Conservation (phyloP, 1,284 basidiomycete species). For the Cutaneotrichosporon dermatis region DNA sequence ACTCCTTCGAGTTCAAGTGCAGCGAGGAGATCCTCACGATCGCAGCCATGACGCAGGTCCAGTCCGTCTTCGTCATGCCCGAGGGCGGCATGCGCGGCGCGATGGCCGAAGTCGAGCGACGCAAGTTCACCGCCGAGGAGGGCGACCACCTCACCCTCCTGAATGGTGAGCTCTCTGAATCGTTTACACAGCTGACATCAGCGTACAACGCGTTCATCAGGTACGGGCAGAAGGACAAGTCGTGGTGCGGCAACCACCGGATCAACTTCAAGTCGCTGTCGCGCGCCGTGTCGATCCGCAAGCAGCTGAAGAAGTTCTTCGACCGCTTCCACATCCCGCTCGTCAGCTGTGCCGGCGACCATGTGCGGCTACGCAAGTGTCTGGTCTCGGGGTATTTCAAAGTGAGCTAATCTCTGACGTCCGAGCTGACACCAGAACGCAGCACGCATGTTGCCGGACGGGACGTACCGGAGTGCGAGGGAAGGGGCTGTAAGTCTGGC, state of each 20-base stretch:
- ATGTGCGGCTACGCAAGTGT: constrained; percentile 70
- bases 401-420: too few relatives aligned
- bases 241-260: constrained; percentile 89
- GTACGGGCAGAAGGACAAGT: constrained; percentile 70
- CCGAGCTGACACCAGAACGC: constrained; percentile 56
- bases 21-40: constrained; percentile 92
- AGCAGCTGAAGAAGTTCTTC: constrained; percentile 89
- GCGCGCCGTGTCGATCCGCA: constrained; percentile 82
- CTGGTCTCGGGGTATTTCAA: constrained; percentile 90
- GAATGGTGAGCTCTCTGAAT: constrained; percentile 59
- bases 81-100: constrained; percentile 74
- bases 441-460: constrained; percentile 81
- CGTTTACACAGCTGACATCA: constrained; percentile 37
- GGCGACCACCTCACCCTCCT: constrained; percentile 89
- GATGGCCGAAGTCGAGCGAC: constrained; percentile 77
- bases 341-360: constrained; percentile 80
- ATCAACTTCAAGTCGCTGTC: constrained; percentile 90
- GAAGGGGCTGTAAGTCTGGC: constrained; percentile 66
- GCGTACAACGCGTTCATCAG: constrained; percentile 87
- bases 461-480: constrained; percentile 77
- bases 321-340: constrained; percentile 72
- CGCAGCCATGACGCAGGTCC: constrained; percentile 84
- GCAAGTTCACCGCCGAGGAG: constrained; percentile 96
- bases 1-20: constrained; percentile 75
- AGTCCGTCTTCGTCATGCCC: constrained; percentile 83